Conservation (phyloP, 306 rosid species). For the Abrus precatorius region DNA sequence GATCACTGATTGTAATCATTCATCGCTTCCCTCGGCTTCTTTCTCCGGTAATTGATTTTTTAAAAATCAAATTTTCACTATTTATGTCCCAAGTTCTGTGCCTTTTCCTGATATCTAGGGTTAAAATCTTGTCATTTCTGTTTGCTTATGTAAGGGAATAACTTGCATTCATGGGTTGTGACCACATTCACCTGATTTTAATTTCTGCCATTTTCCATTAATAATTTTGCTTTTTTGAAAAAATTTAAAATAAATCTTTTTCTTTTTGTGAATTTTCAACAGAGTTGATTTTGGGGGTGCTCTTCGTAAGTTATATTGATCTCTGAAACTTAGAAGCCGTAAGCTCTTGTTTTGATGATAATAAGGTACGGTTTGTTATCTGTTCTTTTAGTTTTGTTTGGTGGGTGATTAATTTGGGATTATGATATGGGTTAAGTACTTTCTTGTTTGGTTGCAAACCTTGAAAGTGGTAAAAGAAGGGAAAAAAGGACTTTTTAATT, state of each 20-base stretch:
- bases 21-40: constrained; percentile 40
- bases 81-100: constrained; percentile 40
- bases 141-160: constrained; percentile 44
- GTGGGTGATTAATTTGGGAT: constrained; percentile 45
- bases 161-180: constrained; percentile 53
- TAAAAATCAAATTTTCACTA: neutral
- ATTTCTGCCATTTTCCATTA: constrained; percentile 35
- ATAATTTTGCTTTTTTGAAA: neutral
- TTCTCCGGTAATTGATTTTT: constrained; percentile 39
- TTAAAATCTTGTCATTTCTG: constrained; percentile 35
- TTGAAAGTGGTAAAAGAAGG: constrained; percentile 34
- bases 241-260: neutral
- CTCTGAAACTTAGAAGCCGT: constrained; percentile 52
- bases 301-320: constrained; percentile 47
- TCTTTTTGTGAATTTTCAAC: constrained; percentile 43
- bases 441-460: constrained; percentile 21
- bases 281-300: constrained; percentile 49
- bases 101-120: constrained; percentile 48
- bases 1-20: constrained; percentile 53
- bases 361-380: constrained; percentile 48
- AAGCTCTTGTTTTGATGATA: constrained; percentile 61
- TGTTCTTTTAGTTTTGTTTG: constrained; percentile 37
- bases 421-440: constrained; percentile 43
- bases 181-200: constrained; percentile 46
- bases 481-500: neutral